These are phyloP conservation scores for Pseudodiploospora longispora DNA, from an alignment of 2,329 filamentous ascomycete genomes.

Conservation along the genomic window DNA sequence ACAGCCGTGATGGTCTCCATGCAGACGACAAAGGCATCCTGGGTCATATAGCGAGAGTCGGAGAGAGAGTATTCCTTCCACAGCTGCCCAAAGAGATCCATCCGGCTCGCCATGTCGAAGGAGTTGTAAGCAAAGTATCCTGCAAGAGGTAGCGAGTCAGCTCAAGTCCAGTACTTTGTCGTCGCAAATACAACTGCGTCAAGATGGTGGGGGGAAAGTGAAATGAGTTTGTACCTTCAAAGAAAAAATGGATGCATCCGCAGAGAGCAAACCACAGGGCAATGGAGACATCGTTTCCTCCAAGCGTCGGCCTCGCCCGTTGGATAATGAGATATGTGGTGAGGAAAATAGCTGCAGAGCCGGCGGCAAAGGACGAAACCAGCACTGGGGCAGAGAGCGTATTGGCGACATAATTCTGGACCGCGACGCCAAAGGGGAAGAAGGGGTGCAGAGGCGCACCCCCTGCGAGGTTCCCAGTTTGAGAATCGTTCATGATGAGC, in stretches of 20 bases:
- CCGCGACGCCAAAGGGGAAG: conserved; percentile 56
- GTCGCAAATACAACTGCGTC: background rate
- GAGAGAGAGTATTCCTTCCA: conserved; percentile 53
- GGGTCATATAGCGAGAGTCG: conserved; percentile 47
- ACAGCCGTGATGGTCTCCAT: conserved; percentile 48
- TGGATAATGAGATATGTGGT: conserved; percentile 47
- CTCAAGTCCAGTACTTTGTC: background rate
- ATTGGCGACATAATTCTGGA: conserved; percentile 60
- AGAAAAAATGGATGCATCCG: conserved; percentile 39
- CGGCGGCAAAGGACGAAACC: conserved; percentile 49
- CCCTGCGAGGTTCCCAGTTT: background rate
- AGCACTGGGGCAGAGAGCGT: conserved; percentile 51
- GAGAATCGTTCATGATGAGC: conserved; percentile 4
- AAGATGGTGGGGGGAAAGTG: background rate
- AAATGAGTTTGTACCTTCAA: conserved; percentile 25
- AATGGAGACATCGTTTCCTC: conserved; percentile 45
- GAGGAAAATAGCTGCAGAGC: conserved; percentile 49
- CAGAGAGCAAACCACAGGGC: conserved; percentile 73
- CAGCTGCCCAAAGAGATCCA: conserved; percentile 41
- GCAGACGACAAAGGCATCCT: conserved; percentile 44
- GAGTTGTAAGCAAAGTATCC: conserved; percentile 43
- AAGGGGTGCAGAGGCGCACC: conserved; percentile 49
- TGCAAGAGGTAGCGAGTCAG: conserved; percentile 10
- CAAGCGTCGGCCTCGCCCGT: conserved; percentile 43
- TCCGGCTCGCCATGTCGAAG: conserved; percentile 28